Conservation (phyloP, 805 yeast genomes). For the Metschnikowia sp. region DNA sequence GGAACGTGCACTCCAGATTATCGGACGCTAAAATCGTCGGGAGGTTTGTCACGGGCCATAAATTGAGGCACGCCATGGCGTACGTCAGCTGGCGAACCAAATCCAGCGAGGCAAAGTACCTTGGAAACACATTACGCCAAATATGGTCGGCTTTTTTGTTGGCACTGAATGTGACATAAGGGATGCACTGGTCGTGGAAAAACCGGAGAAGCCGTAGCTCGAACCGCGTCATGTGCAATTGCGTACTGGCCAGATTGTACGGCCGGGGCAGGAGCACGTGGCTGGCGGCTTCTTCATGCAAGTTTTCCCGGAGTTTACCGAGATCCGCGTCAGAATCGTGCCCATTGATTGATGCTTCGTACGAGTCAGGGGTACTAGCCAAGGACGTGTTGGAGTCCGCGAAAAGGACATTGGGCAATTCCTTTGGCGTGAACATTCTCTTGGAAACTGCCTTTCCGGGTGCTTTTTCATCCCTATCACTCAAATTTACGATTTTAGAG, state of each 20-base stretch:
- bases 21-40: constrained; percentile 8
- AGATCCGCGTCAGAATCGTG: not conserved
- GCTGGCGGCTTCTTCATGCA: not conserved
- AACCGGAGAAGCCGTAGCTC: constrained; percentile 26
- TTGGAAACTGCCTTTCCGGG: no score
- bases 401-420: not conserved
- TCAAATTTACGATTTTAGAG: no score
- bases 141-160: constrained; percentile 19
- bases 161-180: constrained; percentile 24
- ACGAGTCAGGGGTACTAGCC: not conserved
- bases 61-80: constrained; percentile 24
- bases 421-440: not conserved
- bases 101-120: constrained; percentile 22
- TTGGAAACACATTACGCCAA: constrained; percentile 28
- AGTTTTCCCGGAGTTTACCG: not conserved
- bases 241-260: constrained; percentile 18
- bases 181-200: constrained; percentile 28
- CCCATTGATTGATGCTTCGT: constrained; percentile 3
- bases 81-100: constrained; percentile 26
- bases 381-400: not conserved
- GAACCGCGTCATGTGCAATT: constrained; percentile 20
- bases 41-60: constrained; percentile 24
- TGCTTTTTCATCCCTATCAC: no score
- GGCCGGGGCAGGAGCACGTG: constrained; percentile 3
- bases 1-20: constrained; percentile 1